Conservation (phyloP, 1,139 yeast species). For the Hyphopichia buzzinii region DNA sequence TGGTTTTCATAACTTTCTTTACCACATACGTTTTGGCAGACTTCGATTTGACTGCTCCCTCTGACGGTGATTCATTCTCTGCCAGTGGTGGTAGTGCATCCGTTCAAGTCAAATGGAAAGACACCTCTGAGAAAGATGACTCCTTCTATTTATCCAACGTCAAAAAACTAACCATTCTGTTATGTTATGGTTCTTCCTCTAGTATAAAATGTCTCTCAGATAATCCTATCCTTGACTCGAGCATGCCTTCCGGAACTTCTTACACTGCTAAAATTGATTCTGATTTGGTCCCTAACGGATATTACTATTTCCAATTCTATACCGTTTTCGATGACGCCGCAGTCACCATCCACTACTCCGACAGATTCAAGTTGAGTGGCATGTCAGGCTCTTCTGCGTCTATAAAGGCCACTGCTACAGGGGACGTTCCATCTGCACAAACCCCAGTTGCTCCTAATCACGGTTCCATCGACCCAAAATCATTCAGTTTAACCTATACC, state of each 20-base stretch:
- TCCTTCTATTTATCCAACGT: conserved; percentile 38
- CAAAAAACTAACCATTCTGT: conserved; percentile 46
- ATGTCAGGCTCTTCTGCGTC: conserved; percentile 59
- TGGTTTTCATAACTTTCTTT: conserved; percentile 4
- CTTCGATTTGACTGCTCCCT: conserved; percentile 55
- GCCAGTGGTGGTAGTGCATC: conserved; percentile 49
- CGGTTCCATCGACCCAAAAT: conserved; percentile 26
- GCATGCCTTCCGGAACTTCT: conserved; percentile 14
- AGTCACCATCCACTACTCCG: conserved; percentile 65
- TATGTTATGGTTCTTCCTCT: conserved; percentile 67
- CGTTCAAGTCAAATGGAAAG: conserved; percentile 61
- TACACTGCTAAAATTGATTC: conserved; percentile 45
- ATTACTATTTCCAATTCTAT: conserved; percentile 67
- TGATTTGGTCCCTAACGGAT: conserved; percentile 55
- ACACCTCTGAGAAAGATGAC: conserved; percentile 49
- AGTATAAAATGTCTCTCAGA: conserved; percentile 41
- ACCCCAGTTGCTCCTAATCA: conserved; percentile 26
- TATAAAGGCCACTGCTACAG: conserved; percentile 24
- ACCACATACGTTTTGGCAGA: conserved; percentile 42
- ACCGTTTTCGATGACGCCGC: conserved; percentile 40
- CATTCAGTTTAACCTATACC: conserved; percentile 58
- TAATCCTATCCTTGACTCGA: conserved; percentile 13
- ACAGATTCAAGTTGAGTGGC: conserved; percentile 61
- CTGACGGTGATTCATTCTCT: conserved; percentile 44
- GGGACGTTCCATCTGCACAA: conserved; percentile 27